These are phyloP conservation scores for Cicer chorassanicum DNA, from an alignment of 306 rosid species.

Conservation along the genomic window DNA sequence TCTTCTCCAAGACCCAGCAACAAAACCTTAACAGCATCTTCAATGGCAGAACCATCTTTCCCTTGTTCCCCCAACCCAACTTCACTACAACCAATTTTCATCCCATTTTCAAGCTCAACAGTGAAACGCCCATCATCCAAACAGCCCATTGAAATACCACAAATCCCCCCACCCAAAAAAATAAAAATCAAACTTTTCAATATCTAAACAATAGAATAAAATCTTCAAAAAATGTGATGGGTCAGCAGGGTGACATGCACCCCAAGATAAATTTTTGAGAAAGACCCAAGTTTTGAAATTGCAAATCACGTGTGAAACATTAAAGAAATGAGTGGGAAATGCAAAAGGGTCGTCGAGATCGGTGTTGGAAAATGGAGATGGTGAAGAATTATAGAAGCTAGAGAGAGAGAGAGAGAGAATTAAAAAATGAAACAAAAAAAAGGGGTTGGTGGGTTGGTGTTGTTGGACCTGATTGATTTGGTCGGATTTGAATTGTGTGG, in stretches of 20 bases:
- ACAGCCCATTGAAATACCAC: slow-evolving; percentile 71
- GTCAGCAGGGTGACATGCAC: slow-evolving; percentile 9
- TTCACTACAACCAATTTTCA: slow-evolving; percentile 48
- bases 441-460: slow-evolving; percentile 15
- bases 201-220: not conserved
- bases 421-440: not conserved
- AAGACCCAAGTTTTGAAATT: not conserved
- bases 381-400: not conserved
- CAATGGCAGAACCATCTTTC: slow-evolving; percentile 59
- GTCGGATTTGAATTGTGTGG: slow-evolving; percentile 20
- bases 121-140: slow-evolving; percentile 71
- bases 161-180: slow-evolving; percentile 12
- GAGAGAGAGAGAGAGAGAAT: not conserved
- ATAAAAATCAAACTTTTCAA: not conserved
- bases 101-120: slow-evolving; percentile 71
- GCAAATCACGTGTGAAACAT: slow-evolving; percentile 16
- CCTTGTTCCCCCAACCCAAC: slow-evolving; percentile 50
- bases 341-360: slow-evolving; percentile 15
- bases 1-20: slow-evolving; percentile 87
- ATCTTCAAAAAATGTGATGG: not conserved
- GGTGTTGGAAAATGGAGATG: not conserved
- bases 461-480: slow-evolving; percentile 7
- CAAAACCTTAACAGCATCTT: slow-evolving; percentile 83
- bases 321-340: not conserved
- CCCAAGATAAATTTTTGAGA: not conserved